These are phyloP conservation scores for Aspergillus wentii DNA, from an alignment of 495 filamentous ascomycete genomes.

Conservation along the genomic window DNA sequence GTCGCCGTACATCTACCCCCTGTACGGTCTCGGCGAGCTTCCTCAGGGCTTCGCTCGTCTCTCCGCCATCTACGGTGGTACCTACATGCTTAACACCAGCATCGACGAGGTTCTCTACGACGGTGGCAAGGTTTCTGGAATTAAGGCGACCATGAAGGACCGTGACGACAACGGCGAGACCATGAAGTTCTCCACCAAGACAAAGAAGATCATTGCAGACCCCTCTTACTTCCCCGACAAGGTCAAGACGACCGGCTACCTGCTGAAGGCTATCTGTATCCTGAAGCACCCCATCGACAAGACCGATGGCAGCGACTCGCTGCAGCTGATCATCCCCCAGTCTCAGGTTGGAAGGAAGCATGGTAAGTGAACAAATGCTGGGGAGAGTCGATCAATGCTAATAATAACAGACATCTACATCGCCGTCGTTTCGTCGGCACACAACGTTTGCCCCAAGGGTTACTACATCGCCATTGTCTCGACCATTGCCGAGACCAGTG, in stretches of 20 bases:
- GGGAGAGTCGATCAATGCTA: conserved; percentile 11
- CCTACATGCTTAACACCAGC: conserved; percentile 96
- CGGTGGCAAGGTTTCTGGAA: conserved; percentile 75
- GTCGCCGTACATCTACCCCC: conserved; percentile 98
- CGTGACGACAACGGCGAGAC: conserved; percentile 66
- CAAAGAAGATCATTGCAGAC: conserved; percentile 93
- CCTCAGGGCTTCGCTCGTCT: conserved; percentile 97
- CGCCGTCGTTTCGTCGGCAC: conserved; percentile 88
- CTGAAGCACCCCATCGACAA: conserved; percentile 87
- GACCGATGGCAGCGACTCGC: conserved; percentile 85
- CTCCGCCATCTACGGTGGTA: conserved; percentile 96
- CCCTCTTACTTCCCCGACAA: conserved; percentile 95
- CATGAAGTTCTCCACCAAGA: conserved; percentile 94
- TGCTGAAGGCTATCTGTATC: conserved; percentile 95
- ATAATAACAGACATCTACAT: conserved; percentile 83
- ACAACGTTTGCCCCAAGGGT: conserved; percentile 98
- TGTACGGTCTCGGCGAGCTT: conserved; percentile 95
- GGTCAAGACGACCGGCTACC: conserved; percentile 77
- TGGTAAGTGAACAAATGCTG: conserved; percentile 48
- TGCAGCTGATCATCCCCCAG: conserved; percentile 96
- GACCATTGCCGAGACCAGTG: conserved; percentile 86
- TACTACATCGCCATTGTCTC: conserved; percentile 99
- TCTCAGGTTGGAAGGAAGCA: conserved; percentile 93
- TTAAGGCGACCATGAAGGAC: conserved; percentile 95
- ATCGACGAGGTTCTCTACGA: conserved; percentile 85